Base-by-base conservation (phyloP, 805 yeast species). In the Candida methanosorbosa region DNA sequence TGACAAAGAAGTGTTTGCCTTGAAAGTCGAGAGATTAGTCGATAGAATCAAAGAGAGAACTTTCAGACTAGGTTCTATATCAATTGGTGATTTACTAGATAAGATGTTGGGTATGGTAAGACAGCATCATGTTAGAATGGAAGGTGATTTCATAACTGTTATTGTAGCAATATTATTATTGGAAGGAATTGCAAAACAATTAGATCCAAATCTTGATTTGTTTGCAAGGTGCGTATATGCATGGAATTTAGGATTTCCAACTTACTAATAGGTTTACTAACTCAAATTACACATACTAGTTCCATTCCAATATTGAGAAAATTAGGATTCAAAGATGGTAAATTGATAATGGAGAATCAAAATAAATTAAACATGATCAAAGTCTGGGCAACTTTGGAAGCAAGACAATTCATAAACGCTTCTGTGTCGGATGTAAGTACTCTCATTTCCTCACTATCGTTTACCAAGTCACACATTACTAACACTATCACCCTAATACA, bases 51-150 rank as follows among this genome's bases (percentile, higher is more conserved):
- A 83, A 50, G 73, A 81, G 50, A 67, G 95, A 37, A 92, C 98
- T 0, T 92, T 92, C 52, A 84, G 97, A 1, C 63, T 92, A 34
- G 97, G 97, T 0, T 82, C 86, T 31, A 80, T 92, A 12, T 82
- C 90, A 25, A 84, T 92, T 42, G 97, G 97, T 4, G 97, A 88
- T 49, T 63, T 92, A 38, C 64, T 92, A 38, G 92, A 86, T 45
- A 81, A 78, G 49, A 88, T 90, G 68, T 67, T 92, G 38, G 66
- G 78, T 3, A 87, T 92, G 97, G 97, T 92, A 15, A 66, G 97
- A 41, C 64, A 67, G 9, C 98, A 92, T 56, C 99, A 92, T 57
- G 98, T 92, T 17, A 70, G 96, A 51, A 83, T 92, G 95, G 99
- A 92, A 52, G 94, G 95, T 6, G 98, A 92, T 57, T 92, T 92